Conservation (phyloP, 1,284 basidiomycete species). For the Puccinia novopanici region DNA sequence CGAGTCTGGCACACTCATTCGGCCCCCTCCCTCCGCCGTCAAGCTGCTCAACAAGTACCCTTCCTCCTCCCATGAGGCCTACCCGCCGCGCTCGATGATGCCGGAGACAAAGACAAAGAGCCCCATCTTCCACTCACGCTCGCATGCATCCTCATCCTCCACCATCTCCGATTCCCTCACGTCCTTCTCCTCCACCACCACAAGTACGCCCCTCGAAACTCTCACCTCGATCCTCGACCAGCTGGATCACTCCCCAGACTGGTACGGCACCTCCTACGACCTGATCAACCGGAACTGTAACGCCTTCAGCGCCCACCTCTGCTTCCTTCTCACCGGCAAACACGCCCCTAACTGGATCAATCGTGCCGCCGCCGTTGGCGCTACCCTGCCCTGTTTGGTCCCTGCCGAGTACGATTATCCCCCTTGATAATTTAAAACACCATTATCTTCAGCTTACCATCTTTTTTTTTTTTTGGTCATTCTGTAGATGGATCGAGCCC, state of each 20-base stretch:
- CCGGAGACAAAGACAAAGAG: background rate
- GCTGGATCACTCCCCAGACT: conserved; percentile 35
- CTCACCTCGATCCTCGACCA: conserved; percentile 18
- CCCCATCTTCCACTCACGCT: background rate
- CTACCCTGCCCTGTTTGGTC: conserved; percentile 32
- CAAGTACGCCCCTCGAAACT: conserved; percentile 31
- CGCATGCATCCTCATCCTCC: background rate
- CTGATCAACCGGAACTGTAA: conserved; percentile 38
- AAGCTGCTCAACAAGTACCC: background rate
- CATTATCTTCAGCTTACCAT: background rate
- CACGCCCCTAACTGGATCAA: conserved; percentile 41
- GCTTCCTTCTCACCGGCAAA: conserved; percentile 26
- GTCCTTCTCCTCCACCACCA: background rate
- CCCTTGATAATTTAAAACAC: too few relatives aligned
- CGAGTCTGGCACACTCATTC: conserved; percentile 19
- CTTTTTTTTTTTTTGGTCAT: background rate
- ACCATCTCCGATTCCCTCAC: conserved; percentile 5
- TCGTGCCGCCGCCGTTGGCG: conserved; percentile 31
- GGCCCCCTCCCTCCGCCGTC: conserved; percentile 5
- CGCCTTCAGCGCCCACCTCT: conserved; percentile 31
- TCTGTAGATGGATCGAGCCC: conserved; percentile 28
- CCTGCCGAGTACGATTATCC: conserved; percentile 26
- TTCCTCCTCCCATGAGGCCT: background rate
- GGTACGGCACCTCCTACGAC: conserved; percentile 44
- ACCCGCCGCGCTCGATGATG: background rate